Percentiles rank a stretch among this genome's conserved stretches.
Evolutionary conservation across 2,329 filamentous ascomycete genomes (phyloP).

Genomic region (Atkinsonella hypoxylon): DNA sequence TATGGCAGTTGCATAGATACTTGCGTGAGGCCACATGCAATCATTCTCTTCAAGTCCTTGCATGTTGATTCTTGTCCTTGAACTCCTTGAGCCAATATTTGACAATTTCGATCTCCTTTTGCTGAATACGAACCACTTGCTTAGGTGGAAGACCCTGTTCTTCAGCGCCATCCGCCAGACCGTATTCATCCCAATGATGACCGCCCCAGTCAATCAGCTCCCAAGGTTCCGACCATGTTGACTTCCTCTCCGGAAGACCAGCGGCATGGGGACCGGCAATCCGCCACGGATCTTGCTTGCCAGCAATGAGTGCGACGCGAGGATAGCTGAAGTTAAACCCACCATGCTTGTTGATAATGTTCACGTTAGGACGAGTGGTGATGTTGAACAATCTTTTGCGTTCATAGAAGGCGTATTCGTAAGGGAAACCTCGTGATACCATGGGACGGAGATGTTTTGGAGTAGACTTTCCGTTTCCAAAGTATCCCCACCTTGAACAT

Average conservation of each 20-base stretch:
- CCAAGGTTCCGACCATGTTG: slow-evolving; percentile 55
- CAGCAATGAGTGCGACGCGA: slow-evolving; percentile 65
- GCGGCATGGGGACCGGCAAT: slow-evolving; percentile 59
- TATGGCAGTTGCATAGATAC: neutral
- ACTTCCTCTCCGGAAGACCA: slow-evolving; percentile 42
- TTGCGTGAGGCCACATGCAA: neutral
- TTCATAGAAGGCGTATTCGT: slow-evolving; percentile 48
- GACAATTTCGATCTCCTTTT: slow-evolving; percentile 48
- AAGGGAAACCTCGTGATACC: slow-evolving; percentile 56
- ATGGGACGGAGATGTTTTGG: slow-evolving; percentile 53
- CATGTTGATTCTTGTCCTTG: neutral
- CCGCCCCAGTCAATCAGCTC: slow-evolving; percentile 63
- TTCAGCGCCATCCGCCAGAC: slow-evolving; percentile 36
- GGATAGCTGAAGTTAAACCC: slow-evolving; percentile 61
- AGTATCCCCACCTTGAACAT: slow-evolving; percentile 58
- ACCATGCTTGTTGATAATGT: slow-evolving; percentile 64
- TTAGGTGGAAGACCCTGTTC: slow-evolving; percentile 50
- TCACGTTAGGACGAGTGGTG: slow-evolving; percentile 46
- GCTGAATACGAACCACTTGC: slow-evolving; percentile 46
- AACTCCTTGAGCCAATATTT: slow-evolving; percentile 54
- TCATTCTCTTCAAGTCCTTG: neutral
- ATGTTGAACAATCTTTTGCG: slow-evolving; percentile 63
- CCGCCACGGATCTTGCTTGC: slow-evolving; percentile 70
- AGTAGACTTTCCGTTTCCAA: slow-evolving; percentile 60
- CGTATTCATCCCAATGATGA: slow-evolving; percentile 73